phyloP scores from a whole-genome alignment of 2,329 filamentous ascomycete genomes.

The Davidsoniella virescens region DNA sequence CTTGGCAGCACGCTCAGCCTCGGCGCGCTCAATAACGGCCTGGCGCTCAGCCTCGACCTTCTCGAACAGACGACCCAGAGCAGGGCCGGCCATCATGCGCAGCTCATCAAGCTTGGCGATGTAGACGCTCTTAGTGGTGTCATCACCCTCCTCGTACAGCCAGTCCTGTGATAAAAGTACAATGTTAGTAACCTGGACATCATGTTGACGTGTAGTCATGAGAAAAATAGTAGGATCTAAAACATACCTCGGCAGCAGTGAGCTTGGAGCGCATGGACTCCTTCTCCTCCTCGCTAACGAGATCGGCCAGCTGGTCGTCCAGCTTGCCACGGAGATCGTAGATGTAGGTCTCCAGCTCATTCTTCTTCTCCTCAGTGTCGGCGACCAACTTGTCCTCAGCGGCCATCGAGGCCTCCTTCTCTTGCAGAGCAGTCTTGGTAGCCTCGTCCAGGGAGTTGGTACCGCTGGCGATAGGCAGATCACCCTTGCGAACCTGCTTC shows the following conservation, averaged over 20 bases:
- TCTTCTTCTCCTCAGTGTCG: conserved; percentile 99
- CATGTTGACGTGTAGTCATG: background rate
- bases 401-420: conserved; percentile 81
- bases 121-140: conserved; percentile 86
- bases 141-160: conserved; percentile 94
- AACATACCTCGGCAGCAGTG: conserved; percentile 66
- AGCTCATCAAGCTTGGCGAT: conserved; percentile 93
- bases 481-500: conserved; percentile 97
- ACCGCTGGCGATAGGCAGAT: conserved; percentile 71
- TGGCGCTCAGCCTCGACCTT: conserved; percentile 79
- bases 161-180: conserved; percentile 52
- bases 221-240: background rate
- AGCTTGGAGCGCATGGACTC: conserved; percentile 69
- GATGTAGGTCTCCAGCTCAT: conserved; percentile 94
- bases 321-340: conserved; percentile 95
- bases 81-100: conserved; percentile 73
- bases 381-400: conserved; percentile 98
- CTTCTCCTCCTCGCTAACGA: conserved; percentile 87
- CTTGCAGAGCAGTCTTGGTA: conserved; percentile 49
- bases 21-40: conserved; percentile 57
- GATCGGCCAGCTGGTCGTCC: conserved; percentile 77
- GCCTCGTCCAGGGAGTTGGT: conserved; percentile 62
- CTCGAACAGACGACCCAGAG: conserved; percentile 88
- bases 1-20: conserved; percentile 64
- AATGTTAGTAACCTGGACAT: conserved; percentile 1